Percentiles rank a stretch among this genome's conserved stretches.
Conservation (phyloP, 192 early-diverging fungal genomes). For the Thoreauomyces humboldtii region DNA sequence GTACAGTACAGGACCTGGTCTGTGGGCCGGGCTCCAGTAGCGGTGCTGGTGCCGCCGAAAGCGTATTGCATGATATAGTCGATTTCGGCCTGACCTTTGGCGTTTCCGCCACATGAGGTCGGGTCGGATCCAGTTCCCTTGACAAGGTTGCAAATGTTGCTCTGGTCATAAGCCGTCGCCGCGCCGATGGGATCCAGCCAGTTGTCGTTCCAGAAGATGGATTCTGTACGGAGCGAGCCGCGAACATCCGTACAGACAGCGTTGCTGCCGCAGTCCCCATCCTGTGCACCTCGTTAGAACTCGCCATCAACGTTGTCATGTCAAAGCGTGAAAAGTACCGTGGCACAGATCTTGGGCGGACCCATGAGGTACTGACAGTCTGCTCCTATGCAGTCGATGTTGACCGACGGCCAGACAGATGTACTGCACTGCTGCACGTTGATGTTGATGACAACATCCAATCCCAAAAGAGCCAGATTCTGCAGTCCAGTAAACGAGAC, state of each 20-base stretch:
- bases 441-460: not conserved
- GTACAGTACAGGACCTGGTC: not conserved
- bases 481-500: not conserved
- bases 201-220: not conserved
- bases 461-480: not conserved
- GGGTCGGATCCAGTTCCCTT: not conserved
- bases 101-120: not conserved
- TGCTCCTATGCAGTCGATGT: not conserved
- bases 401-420: not conserved
- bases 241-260: not conserved
- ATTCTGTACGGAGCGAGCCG: not conserved
- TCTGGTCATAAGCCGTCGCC: not conserved
- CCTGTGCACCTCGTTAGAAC: not conserved
- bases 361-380: not conserved
- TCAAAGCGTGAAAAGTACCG: too few species aligned
- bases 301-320: not conserved
- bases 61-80: not conserved
- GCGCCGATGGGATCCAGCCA: not conserved
- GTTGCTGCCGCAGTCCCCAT: not conserved
- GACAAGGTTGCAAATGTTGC: not conserved
- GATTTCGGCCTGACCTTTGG: not conserved
- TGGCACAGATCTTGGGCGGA: not conserved
- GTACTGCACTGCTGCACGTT: not conserved
- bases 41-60: not conserved
- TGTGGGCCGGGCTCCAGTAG: not conserved